Evolutionary conservation across 352 stramenopile species (phyloP), one percentile per base, ranked within the genome.

Genomic region (Blastocystis hominis): DNA sequence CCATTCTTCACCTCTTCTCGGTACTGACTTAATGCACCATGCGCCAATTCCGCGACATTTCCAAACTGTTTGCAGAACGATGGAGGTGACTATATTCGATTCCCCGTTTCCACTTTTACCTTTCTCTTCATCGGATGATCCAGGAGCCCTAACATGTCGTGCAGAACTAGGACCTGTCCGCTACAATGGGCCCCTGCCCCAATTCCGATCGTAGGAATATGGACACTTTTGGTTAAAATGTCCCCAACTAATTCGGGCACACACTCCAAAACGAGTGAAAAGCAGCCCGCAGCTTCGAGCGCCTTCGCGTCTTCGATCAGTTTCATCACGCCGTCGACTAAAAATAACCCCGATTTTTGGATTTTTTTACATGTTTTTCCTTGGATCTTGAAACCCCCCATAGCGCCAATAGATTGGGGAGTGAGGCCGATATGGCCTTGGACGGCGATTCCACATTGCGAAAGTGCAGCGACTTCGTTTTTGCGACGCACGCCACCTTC

Each of bases 51-150:
- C 17, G 95, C 95, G 13, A 99, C 94, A 86, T 96, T 92, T 9
- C 95, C 95, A 91, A 98, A 99, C 36, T 93, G 93, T 90, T 98
- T 98, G 90, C 96, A 98, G 89, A 99, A 99, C 88, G 97, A 98
- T 9, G 96, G 96, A 40, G 98, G 94, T 79, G 95, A 94, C 89
- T 94, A 90, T 34, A 94, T 94, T 89, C 98, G 95, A 89, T 98
- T 76, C 7, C 13, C 34, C 10, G 5, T 13, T 7, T 15, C 46
- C 13, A 47, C 63, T 30, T 44, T n/a, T 38, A 77, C 77, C 36
- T 87, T 75, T 44, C 55, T 40, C 24, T 87, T 75, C 44, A 78
- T 96, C 0, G 96, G 96, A 90, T 99, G 97, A 88, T 96, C 94
- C 30, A 98, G 91, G 94, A 99, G 98, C 20, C 97, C 96, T 46